These are phyloP conservation scores for Volvox africanus DNA, from an alignment of 139 green algal species.

Conservation along the genomic window DNA sequence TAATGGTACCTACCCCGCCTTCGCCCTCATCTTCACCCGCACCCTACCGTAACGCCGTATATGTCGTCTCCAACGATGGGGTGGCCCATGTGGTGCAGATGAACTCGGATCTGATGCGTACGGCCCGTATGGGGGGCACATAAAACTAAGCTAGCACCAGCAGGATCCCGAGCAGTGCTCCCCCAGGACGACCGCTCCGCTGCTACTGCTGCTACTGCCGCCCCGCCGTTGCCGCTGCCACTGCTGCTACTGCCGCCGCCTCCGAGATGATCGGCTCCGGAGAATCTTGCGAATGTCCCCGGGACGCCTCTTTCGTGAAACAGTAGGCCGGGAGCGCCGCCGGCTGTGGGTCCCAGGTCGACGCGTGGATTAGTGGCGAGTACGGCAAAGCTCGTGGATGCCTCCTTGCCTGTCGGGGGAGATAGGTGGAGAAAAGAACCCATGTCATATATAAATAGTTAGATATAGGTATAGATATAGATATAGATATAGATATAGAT, in stretches of 20 bases:
- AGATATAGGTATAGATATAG: too few species aligned
- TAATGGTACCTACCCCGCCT: too few species aligned
- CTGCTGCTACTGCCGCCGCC: too few species aligned
- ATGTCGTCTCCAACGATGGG: conserved; percentile 80
- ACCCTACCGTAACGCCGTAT: conserved; percentile 67
- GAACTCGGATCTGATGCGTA: conserved; percentile 85
- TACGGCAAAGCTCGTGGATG: conserved; percentile 72
- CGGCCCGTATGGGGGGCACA: conserved; percentile 70
- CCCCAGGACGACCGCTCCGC: neutral
- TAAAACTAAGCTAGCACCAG: conserved; percentile 60
- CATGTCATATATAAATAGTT: too few species aligned
- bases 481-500: too few species aligned
- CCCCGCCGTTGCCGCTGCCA: neutral
- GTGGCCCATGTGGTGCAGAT: conserved; percentile 68
- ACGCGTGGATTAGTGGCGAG: conserved; percentile 51
- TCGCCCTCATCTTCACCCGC: too few species aligned
- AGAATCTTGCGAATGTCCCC: neutral
- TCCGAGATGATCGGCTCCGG: too few species aligned
- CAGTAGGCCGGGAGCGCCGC: neutral
- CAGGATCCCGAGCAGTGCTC: neutral
- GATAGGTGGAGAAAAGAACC: too few species aligned
- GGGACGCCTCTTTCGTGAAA: neutral
- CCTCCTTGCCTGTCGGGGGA: conserved; percentile 61
- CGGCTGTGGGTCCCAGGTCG: conserved; percentile 29
- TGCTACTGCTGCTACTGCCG: neutral